Base-by-base conservation (phyloP, 441 rosid species). In the Mallotus repandus region DNA sequence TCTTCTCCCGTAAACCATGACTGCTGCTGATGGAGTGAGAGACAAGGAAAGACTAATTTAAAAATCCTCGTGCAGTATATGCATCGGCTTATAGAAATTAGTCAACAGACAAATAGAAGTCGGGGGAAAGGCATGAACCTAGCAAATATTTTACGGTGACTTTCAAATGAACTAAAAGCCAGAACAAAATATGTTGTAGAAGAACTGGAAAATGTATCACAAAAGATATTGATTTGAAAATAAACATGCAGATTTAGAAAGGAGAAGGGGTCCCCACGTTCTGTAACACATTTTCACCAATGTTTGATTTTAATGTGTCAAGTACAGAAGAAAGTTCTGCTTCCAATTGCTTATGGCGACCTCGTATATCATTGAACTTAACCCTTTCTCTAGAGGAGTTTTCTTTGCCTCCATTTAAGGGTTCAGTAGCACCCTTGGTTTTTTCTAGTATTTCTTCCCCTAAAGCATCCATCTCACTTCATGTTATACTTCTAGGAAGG, bases 251-350 rank as follows among this genome's bases (percentile, higher is more conserved):
- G 41, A 76, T 58, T n/a, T n/a, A n/a, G n/a, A 53, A 55, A 52
- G 57, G n/a, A 67, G 56, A 81, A 55, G 29, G 29, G 68, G 68
- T 41, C 66, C 83, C 58, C 78, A 89, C 97, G 86, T 84, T 81
- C 79, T 77, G 80, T 54, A 76, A 74, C 61, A 54, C 73, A 85
- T 70, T 78, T 53, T 71, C 81, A 73, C 70, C 78, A 71, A 81
- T 70, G 56, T 81, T 80, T 76, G 92, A 89, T 82, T 89, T 88
- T 78, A 91, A 77, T 50, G 78, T 74, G 43, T 73, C 79, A 76
- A 95, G 93, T 35, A 84, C 93, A 62, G 90, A 85, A 29, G 97
- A 88, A 78, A 95, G 97, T 84, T 95, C 91, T 38, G 79, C 80
- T 77, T 89, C 89, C 81, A 95, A 86, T 71, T 82, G 85, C 78